Base-by-base conservation (phyloP, 1,139 yeast species). In the Zygotorulaspora mrakii region DNA sequence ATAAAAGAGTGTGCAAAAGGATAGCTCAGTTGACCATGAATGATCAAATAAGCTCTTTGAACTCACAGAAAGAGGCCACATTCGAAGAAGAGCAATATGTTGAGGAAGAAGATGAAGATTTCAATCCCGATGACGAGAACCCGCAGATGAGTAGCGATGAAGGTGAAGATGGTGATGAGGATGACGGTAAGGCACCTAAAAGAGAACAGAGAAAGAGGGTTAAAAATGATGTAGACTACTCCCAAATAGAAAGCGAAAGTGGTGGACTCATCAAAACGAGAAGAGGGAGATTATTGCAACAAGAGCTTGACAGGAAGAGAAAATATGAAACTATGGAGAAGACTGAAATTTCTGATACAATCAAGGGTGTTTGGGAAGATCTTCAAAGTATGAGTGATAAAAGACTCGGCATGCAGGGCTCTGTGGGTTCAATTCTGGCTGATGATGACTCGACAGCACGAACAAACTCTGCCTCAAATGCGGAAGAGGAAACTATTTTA, bases 31-130 rank as follows among this genome's bases (percentile, higher is more conserved):
- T n/a, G n/a, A n/a, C n/a, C n/a, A n/a, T n/a, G n/a, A n/a, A n/a
- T n/a, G n/a, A n/a, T n/a, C n/a, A n/a, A n/a, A n/a, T n/a, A n/a
- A n/a, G n/a, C n/a, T n/a, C n/a, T n/a, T n/a, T n/a, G n/a, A n/a
- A n/a, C n/a, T n/a, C n/a, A n/a, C n/a, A n/a, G n/a, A n/a, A n/a
- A n/a, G n/a, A n/a, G n/a, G n/a, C n/a, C 22, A 29, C 17, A 5
- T 17, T 37, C 26, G 40, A 37, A n/a, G 63, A 61, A 5, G 73
- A 67, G 21, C 67, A 59, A 8, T 76, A 77, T 44, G 67, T 71
- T 30, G 86, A 79, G 48, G 81, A 78, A 37, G 85, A 79, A 29
- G 84, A 79, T 45, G 82, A 76, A 38, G 86, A 80, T 49, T 80
- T 72, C 57, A 74, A 74, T 42, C 83, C 83, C 11, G 66, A 64